phyloP scores from a whole-genome alignment of 192 early-diverging fungal genomes.

The Umbelopsis sp. region DNA sequence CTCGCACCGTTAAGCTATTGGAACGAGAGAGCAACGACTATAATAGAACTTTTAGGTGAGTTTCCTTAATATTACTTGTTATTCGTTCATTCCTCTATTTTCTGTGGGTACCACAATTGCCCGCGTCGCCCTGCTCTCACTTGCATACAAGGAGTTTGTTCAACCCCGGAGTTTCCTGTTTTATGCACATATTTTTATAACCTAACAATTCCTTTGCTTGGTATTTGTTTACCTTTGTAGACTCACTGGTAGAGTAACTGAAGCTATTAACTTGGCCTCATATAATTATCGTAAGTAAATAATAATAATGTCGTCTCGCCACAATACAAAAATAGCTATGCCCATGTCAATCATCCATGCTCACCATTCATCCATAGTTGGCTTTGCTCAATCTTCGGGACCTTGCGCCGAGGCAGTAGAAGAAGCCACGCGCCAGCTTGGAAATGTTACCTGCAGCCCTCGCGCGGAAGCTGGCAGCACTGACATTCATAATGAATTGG shows the following conservation, averaged over 20 bases:
- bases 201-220: neutral
- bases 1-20: constrained; percentile 74
- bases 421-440: constrained; percentile 58
- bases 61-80: neutral
- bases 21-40: constrained; percentile 76
- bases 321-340: too few species aligned
- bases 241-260: constrained; percentile 70
- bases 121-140: neutral
- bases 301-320: too few species aligned
- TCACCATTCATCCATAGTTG: constrained; percentile 39
- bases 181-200: constrained; percentile 1
- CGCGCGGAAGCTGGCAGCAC: constrained; percentile 67
- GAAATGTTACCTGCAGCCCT: constrained; percentile 60
- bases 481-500: constrained; percentile 69
- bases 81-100: neutral
- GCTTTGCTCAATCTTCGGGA: constrained; percentile 86
- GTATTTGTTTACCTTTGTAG: constrained; percentile 15
- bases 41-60: constrained; percentile 69
- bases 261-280: constrained; percentile 83
- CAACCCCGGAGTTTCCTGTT: neutral
- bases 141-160: neutral
- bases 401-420: constrained; percentile 89
- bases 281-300: constrained; percentile 75
- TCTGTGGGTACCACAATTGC: too few species aligned
- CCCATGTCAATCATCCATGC: too few species aligned